phyloP scores from a whole-genome alignment of 2,329 filamentous ascomycete species.

The Diaporthe sp. region DNA sequence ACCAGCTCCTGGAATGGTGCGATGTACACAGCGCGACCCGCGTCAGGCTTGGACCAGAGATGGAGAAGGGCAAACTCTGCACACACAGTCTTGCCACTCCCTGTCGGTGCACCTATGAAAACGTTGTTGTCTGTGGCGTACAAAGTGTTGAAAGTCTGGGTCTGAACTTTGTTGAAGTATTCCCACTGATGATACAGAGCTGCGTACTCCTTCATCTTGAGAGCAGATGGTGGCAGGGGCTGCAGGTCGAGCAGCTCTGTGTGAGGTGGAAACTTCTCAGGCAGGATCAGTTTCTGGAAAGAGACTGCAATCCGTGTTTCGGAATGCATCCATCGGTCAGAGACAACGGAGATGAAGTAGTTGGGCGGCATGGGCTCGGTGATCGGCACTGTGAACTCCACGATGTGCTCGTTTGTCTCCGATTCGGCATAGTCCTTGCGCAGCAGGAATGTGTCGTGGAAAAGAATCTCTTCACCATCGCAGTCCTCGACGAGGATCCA shows the following conservation, averaged over 20 bases:
- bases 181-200: constrained; percentile 85
- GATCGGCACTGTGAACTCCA: constrained; percentile 97
- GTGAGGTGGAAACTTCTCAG: constrained; percentile 94
- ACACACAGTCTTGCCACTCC: constrained; percentile 96
- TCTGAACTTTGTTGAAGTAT: constrained; percentile 97
- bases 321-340: constrained; percentile 98
- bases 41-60: constrained; percentile 81
- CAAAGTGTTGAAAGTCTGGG: constrained; percentile 94
- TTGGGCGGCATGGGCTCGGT: constrained; percentile 98
- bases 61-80: constrained; percentile 93
- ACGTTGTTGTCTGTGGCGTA: constrained; percentile 94
- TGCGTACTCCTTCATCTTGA: constrained; percentile 88
- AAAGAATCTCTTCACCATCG: constrained; percentile 95
- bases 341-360: constrained; percentile 96
- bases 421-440: constrained; percentile 88
- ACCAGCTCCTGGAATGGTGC: constrained; percentile 95
- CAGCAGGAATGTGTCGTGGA: constrained; percentile 93
- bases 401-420: constrained; percentile 91
- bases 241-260: constrained; percentile 94
- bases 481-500: constrained; percentile 99
- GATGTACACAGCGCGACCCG: constrained; percentile 90
- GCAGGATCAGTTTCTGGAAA: constrained; percentile 94
- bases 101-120: constrained; percentile 91
- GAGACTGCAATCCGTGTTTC: constrained; percentile 94
- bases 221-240: constrained; percentile 86